Evolutionary conservation across 345 rosid genomes (phyloP).

Genomic region (Aquilaria sinensis): DNA sequence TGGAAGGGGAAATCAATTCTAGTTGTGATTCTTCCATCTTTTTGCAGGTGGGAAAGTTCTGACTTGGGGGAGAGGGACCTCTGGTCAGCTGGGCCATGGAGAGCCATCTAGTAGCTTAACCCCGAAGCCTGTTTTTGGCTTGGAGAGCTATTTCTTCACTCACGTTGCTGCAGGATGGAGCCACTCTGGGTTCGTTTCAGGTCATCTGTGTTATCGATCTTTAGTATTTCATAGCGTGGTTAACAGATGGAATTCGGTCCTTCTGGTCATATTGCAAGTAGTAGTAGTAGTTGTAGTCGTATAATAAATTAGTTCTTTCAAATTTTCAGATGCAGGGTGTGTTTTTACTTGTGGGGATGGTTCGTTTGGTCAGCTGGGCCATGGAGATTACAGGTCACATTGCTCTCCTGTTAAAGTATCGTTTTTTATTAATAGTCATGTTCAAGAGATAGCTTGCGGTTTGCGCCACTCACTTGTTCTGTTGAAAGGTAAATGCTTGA

Average conservation of each 20-base stretch:
- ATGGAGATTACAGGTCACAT: slow-evolving; percentile 54
- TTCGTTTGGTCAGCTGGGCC: slow-evolving; percentile 95
- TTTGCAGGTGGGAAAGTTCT: slow-evolving; percentile 58
- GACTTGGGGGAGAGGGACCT: slow-evolving; percentile 91
- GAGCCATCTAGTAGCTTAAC: slow-evolving; percentile 29
- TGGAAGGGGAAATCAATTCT: background rate
- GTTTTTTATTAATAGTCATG: slow-evolving; percentile 45
- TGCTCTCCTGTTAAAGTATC: slow-evolving; percentile 53
- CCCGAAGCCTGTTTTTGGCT: slow-evolving; percentile 43
- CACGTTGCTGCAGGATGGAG: slow-evolving; percentile 88
- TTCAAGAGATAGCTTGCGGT: slow-evolving; percentile 71
- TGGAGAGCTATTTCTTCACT: slow-evolving; percentile 30
- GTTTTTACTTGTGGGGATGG: slow-evolving; percentile 90
- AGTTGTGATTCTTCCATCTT: background rate
- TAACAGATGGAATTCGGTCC: background rate
- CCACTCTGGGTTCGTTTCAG: slow-evolving; percentile 85
- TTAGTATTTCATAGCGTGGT: background rate
- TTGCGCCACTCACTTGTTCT: slow-evolving; percentile 93
- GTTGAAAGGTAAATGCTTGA: slow-evolving; percentile 45
- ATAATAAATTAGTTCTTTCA: background rate
- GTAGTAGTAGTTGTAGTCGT: background rate
- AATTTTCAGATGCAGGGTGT: slow-evolving; percentile 38
- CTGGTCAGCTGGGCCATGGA: slow-evolving; percentile 92
- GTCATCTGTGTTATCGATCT: slow-evolving; percentile 23
- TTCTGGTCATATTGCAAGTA: background rate